Evolutionary conservation across 2,329 filamentous ascomycete species (phyloP).

Genomic region (Calonectria henricotiae): DNA sequence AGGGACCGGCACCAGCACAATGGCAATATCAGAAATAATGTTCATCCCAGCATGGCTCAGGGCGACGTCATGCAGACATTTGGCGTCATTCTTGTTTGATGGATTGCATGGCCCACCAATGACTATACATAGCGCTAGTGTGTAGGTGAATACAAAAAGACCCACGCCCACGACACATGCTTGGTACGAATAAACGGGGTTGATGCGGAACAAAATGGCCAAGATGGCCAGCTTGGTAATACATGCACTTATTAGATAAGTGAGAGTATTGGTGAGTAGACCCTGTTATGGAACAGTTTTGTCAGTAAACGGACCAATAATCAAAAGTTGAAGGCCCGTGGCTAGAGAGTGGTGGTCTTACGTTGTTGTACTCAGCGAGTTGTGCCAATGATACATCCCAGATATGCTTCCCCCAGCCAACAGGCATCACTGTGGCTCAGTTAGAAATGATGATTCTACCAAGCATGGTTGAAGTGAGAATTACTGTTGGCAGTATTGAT

Average conservation of each 20-base stretch:
- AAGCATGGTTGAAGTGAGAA: too few relatives aligned
- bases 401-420: constrained; percentile 18
- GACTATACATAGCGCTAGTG: not conserved
- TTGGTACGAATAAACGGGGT: not conserved
- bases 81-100: not conserved
- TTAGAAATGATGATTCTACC: not conserved
- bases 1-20: constrained; percentile 8
- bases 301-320: not conserved
- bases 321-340: not conserved
- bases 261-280: constrained; percentile 6
- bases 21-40: constrained; percentile 11
- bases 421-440: not conserved
- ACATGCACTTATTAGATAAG: constrained; percentile 6
- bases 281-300: not conserved
- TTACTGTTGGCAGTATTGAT: constrained; percentile 6
- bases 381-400: constrained; percentile 13
- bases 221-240: constrained; percentile 22
- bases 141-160: not conserved
- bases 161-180: not conserved
- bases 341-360: not conserved
- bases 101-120: constrained; percentile 1
- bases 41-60: not conserved
- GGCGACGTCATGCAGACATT: not conserved
- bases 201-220: constrained; percentile 19
- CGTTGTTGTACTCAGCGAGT: not conserved